Base-by-base conservation (phyloP, 208 protist genomes). In the Trypanosoma scelopori region DNA sequence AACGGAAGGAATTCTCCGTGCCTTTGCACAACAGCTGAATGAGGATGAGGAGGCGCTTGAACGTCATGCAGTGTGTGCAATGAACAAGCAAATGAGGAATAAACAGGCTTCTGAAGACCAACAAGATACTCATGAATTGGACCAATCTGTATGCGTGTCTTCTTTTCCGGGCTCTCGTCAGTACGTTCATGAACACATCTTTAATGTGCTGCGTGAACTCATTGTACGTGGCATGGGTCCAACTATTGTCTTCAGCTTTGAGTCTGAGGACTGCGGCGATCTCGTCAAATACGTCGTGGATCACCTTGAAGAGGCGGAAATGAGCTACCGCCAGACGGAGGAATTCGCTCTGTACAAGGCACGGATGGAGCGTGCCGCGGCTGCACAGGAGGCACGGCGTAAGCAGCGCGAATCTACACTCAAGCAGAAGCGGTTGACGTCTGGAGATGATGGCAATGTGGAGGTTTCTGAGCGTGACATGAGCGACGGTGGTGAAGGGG, bases 171-270 rank as follows among this genome's bases (percentile, higher is more conserved):
- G 89, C 62, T 93, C 92, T 18, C 78, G 86, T 55, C 78, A 93
- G 63, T 97, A 88, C 78, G 86, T 95, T 42, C 71, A 68, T 9
- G 71, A 79, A 46, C 81, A 94, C 73, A 87, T 95, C 18, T 88
- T 94, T 60, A 86, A 79, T 69, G 78, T 98, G n/a, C 70, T 98
- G 71, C 75, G 87, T n/a, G 84, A 94, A 76, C 72, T 97, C n/a
- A 84, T 85, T 65, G 74, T 74, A 25, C 76, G 87, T 22, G 78
- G 96, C 46, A 91, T 96, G 83, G 85, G 92, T 18, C 94, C 94
- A 28, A 85, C 79, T 16, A 92, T 98, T 66, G 86, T 97, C 55
- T 98, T 98, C 76, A 89, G 71, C 64, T 96, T 98, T 63, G 89
- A 94, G 58, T 82, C 79, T n/a, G 79, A 87, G 58, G 79, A 84